Evolutionary conservation across 768 basidiomycete genomes (phyloP).

Genomic region (Dacryopinax primogenitus): DNA sequence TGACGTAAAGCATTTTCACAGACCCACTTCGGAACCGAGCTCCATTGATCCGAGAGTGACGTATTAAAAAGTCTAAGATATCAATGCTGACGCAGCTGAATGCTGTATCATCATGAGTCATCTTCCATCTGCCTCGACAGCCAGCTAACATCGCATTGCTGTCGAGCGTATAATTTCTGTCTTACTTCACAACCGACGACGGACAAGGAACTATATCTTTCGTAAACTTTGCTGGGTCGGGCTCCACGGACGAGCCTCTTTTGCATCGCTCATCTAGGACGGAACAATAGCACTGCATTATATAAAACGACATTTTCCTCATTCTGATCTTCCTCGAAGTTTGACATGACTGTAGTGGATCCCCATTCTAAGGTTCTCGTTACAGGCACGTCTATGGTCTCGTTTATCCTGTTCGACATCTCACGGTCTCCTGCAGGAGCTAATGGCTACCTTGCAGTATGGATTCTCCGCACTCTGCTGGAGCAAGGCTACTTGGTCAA

Average conservation of each 20-base stretch:
- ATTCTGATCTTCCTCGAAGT: neutral
- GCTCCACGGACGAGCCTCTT: neutral
- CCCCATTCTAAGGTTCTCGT: neutral
- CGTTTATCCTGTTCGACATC: neutral
- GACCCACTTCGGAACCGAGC: too few relatives aligned
- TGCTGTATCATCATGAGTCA: too few relatives aligned
- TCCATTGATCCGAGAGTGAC: too few relatives aligned
- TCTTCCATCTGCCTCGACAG: too few relatives aligned
- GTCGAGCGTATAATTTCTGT: too few relatives aligned
- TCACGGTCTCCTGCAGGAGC: neutral
- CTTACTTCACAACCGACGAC: neutral
- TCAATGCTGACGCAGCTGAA: too few relatives aligned
- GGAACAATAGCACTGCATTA: neutral
- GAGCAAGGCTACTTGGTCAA: slow-evolving; percentile 4
- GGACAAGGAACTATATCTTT: neutral
- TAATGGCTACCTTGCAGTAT: neutral
- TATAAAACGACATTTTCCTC: neutral
- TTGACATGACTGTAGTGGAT: neutral
- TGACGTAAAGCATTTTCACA: too few relatives aligned
- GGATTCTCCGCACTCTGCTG: slow-evolving; percentile 2
- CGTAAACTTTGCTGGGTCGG: neutral
- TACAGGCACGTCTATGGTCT: neutral
- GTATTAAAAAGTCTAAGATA: too few relatives aligned
- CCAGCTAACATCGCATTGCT: too few relatives aligned
- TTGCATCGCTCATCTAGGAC: neutral